These are phyloP conservation scores for Apophysomyces variabilis DNA, from an alignment of 371 early-diverging fungal species.

Conservation along the genomic window DNA sequence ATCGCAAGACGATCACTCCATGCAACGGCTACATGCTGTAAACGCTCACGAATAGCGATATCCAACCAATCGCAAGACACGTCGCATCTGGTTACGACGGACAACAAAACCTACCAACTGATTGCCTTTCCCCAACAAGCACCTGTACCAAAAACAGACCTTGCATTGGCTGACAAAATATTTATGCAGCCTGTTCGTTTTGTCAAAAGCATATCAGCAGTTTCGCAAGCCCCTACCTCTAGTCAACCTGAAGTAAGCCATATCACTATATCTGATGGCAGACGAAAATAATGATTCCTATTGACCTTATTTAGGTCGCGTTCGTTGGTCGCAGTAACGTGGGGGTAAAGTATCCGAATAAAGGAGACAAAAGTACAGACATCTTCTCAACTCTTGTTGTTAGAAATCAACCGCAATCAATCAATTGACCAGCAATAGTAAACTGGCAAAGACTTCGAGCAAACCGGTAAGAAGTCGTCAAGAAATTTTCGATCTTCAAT, in stretches of 20 bases:
- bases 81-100: slow-evolving; percentile 7
- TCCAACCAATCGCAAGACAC: background rate
- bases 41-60: background rate
- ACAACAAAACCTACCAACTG: slow-evolving; percentile 16
- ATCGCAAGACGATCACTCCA: background rate
- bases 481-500: background rate
- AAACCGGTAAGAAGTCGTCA: slow-evolving; percentile 59
- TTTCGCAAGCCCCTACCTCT: slow-evolving; percentile 34
- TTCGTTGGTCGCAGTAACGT: slow-evolving; percentile 84
- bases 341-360: slow-evolving; percentile 42
- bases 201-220: slow-evolving; percentile 39
- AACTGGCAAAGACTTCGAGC: slow-evolving; percentile 73
- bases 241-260: slow-evolving; percentile 38
- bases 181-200: slow-evolving; percentile 50
- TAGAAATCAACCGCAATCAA: slow-evolving; percentile 78
- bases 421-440: slow-evolving; percentile 59
- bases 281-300: background rate
- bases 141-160: slow-evolving; percentile 23
- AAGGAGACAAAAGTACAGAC: background rate
- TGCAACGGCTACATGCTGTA: background rate
- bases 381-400: background rate
- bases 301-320: slow-evolving; percentile 52
- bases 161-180: slow-evolving; percentile 28
- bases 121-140: slow-evolving; percentile 35
- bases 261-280: background rate